Percentiles rank a stretch among this genome's conserved stretches.
phyloP scores from a whole-genome alignment of 257 asterid genomes.

The Solanum sejunctum region DNA sequence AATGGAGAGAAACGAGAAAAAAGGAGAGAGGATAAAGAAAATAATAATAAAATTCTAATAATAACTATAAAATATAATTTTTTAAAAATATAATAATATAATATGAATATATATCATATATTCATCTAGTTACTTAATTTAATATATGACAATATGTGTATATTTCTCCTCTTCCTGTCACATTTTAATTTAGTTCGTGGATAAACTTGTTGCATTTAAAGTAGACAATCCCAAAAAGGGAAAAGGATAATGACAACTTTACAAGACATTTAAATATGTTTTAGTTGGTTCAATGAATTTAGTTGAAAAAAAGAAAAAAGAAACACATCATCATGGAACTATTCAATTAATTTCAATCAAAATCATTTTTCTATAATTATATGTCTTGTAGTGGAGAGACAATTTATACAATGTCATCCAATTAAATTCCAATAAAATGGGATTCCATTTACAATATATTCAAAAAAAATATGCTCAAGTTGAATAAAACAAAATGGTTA shows the following conservation, averaged over 20 bases:
- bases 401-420: not conserved
- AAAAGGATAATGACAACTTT: not conserved
- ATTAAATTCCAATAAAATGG: not conserved
- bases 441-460: not conserved
- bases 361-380: not conserved
- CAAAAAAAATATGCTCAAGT: not conserved
- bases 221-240: not conserved
- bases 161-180: not conserved
- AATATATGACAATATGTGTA: not conserved
- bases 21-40: too few relatives aligned
- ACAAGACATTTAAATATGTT: not conserved
- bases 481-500: not conserved
- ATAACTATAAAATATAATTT: too few relatives aligned
- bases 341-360: conserved; percentile 12
- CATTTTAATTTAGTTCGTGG: not conserved
- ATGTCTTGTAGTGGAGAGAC: not conserved
- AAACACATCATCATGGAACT: not conserved
- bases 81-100: too few relatives aligned
- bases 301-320: not conserved
- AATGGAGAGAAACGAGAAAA: too few relatives aligned
- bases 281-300: not conserved
- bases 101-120: too few relatives aligned
- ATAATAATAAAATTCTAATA: too few relatives aligned
- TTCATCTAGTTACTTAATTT: too few relatives aligned
- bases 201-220: not conserved